Conservation (phyloP, 73 alveolate species). For the Paramecium caudatum region DNA sequence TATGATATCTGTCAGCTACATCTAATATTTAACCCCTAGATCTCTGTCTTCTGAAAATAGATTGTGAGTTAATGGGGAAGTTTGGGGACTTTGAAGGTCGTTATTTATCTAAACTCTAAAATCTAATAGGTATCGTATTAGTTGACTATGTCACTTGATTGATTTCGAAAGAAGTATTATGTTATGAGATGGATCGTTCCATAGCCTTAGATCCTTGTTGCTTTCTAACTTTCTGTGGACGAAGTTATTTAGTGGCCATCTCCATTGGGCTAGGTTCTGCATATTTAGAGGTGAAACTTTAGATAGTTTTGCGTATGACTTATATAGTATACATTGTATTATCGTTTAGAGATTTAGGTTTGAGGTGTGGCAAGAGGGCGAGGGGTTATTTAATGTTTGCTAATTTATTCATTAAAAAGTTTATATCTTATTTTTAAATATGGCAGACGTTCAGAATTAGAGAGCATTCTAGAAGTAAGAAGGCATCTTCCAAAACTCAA, state of each 20-base stretch:
- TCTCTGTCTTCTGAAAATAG: background rate
- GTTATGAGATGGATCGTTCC: background rate
- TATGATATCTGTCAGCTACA: background rate
- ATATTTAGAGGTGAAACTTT: background rate
- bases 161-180: background rate
- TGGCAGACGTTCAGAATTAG: conserved; percentile 83
- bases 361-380: background rate
- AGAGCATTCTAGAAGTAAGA: conserved; percentile 93
- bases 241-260: conserved; percentile 1
- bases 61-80: background rate
- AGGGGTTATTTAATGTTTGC: background rate
- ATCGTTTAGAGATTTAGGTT: background rate
- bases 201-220: background rate
- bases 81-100: background rate
- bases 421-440: conserved; percentile 48
- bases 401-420: conserved; percentile 19
- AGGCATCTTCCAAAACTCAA: conserved; percentile 90
- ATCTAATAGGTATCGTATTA: background rate
- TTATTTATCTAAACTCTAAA: background rate
- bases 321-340: background rate
- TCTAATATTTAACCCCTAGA: background rate
- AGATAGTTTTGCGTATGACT: background rate
- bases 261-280: background rate
- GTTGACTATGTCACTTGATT: background rate
- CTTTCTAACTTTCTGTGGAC: background rate